Conservation (phyloP, 768 basidiomycete species). For the Neoboletus subvelutipes region DNA sequence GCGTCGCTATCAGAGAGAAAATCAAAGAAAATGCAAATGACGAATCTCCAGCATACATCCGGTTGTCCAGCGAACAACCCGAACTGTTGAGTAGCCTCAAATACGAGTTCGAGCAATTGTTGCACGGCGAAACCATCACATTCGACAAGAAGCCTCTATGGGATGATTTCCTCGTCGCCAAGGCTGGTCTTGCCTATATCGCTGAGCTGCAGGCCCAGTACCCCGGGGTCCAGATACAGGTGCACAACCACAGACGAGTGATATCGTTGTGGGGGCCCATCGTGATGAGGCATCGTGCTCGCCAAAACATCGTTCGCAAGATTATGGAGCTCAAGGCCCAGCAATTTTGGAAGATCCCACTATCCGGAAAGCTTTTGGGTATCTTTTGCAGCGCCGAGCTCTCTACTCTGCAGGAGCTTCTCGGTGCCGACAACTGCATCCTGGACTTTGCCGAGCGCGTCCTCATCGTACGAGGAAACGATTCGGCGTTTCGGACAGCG, state of each 20-base stretch:
- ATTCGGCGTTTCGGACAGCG: conserved; percentile 33
- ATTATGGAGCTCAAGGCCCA: conserved; percentile 43
- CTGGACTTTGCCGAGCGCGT: conserved; percentile 43
- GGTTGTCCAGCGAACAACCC: conserved; percentile 49
- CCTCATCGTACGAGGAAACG: conserved; percentile 58
- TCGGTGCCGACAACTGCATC: conserved; percentile 58
- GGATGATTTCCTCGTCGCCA: conserved; percentile 59
- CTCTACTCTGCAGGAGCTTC: conserved; percentile 40
- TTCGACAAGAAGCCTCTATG: conserved; percentile 55
- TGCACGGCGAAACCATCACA: conserved; percentile 59
- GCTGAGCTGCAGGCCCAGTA: conserved; percentile 39
- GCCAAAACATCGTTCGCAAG: conserved; percentile 47
- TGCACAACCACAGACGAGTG: conserved; percentile 40
- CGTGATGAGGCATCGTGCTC: conserved; percentile 39
- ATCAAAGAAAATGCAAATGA: conserved; percentile 7
- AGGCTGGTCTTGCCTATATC: conserved; percentile 46
- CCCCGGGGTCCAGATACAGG: conserved; percentile 43
- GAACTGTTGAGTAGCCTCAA: conserved; percentile 57
- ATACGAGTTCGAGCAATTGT: conserved; percentile 55
- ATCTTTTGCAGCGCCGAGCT: conserved; percentile 50
- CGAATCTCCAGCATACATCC: conserved; percentile 37
- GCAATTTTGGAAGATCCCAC: conserved; percentile 42
- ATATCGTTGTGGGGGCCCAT: conserved; percentile 58
- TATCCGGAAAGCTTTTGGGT: conserved; percentile 47
- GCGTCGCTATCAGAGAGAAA: conserved; percentile 32